Evolutionary conservation across 2,329 filamentous ascomycete genomes (phyloP).

Genomic region (Fusarium tanahbumbuense): DNA sequence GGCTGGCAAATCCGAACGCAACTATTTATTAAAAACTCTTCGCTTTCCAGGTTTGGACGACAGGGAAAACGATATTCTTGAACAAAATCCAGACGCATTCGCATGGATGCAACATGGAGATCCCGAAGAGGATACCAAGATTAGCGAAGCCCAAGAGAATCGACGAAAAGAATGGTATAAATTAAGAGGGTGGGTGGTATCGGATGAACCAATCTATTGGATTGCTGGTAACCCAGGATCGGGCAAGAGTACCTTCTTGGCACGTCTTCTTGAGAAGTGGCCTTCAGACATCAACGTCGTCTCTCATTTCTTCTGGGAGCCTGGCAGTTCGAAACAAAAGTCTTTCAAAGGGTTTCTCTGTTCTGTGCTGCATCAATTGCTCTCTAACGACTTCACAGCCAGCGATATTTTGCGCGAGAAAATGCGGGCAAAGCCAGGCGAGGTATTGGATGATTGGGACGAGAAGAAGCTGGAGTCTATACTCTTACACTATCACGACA

Average conservation of each 20-base stretch:
- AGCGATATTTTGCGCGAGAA: background rate
- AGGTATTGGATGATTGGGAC: constrained; percentile 1
- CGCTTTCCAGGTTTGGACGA: background rate
- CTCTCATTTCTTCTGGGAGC: constrained; percentile 15
- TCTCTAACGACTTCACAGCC: background rate
- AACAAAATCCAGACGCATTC: background rate
- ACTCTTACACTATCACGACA: background rate
- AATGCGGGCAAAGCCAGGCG: background rate
- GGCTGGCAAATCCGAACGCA: background rate
- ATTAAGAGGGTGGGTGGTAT: background rate
- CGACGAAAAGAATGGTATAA: background rate
- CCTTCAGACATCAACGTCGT: background rate
- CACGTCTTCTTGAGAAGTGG: background rate
- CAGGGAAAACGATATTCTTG: background rate
- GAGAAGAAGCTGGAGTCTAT: background rate
- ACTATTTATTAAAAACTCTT: background rate
- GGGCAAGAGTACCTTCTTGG: constrained; percentile 5
- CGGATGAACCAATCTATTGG: background rate
- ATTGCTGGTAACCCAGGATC: constrained; percentile 8
- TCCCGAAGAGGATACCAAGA: background rate
- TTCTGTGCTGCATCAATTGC: background rate
- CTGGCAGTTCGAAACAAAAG: background rate
- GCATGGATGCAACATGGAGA: background rate
- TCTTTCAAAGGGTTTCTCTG: constrained; percentile 7
- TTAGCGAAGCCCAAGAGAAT: background rate